A percentile compares a stretch with the other conserved stretches of the same genome.
These are phyloP conservation scores for Epichloe amarillans DNA, from an alignment of 2,329 filamentous ascomycete genomes.

Conservation along the genomic window DNA sequence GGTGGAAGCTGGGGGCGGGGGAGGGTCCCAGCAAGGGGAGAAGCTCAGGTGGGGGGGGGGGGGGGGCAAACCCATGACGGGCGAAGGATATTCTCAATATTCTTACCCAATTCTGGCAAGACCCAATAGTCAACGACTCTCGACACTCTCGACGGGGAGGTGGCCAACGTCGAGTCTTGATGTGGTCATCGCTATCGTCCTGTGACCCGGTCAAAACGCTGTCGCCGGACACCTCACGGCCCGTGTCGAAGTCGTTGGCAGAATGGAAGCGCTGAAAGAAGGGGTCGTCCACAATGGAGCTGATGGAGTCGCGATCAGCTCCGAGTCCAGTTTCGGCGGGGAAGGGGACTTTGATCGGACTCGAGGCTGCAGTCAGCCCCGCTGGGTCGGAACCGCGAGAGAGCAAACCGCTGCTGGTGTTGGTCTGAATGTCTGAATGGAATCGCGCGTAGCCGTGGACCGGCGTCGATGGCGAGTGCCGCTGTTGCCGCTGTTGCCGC, in stretches of 20 bases:
- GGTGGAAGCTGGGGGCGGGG: neutral
- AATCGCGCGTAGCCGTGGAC: conserved; percentile 13
- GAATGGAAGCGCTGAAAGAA: conserved; percentile 36
- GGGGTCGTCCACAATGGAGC: conserved; percentile 41
- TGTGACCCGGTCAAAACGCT: conserved; percentile 14
- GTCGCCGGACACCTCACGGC: conserved; percentile 12
- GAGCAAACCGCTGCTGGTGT: conserved; percentile 9
- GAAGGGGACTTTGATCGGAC: conserved; percentile 8
- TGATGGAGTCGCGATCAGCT: conserved; percentile 32
- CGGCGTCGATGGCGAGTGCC: conserved; percentile 5
- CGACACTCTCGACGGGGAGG: conserved; percentile 36
- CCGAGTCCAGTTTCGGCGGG: conserved; percentile 13
- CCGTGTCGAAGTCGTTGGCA: conserved; percentile 14
- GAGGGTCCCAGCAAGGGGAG: neutral
- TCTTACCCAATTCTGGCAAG: conserved; percentile 24
- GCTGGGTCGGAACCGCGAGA: conserved; percentile 6
- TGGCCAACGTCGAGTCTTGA: conserved; percentile 26
- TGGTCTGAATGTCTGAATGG: conserved; percentile 10
- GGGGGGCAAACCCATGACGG: conserved; percentile 1
- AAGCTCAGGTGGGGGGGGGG: conserved; percentile 1
- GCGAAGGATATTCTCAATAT: neutral
- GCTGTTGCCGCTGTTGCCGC: neutral
- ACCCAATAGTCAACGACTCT: conserved; percentile 33
- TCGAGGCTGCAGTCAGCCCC: conserved; percentile 5
- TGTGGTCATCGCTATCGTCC: conserved; percentile 26